Conservation (phyloP, 176 grass and related monocot genomes). For the Paspalum notatum region DNA sequence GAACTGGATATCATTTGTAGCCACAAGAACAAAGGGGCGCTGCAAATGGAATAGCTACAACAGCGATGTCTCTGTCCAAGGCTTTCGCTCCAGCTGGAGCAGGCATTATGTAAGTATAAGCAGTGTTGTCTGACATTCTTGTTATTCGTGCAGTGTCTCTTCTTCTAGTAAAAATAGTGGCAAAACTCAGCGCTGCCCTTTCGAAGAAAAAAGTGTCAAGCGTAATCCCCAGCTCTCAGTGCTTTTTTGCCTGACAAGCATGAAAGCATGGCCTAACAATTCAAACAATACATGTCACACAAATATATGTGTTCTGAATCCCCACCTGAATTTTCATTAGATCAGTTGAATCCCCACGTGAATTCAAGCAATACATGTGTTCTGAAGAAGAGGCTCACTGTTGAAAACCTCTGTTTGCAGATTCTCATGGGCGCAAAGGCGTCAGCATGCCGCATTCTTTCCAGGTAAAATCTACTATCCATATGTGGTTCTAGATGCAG, state of each 20-base stretch:
- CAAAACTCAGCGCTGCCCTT: too few species aligned
- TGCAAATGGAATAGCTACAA: slow-evolving; percentile 87
- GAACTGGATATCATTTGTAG: slow-evolving; percentile 22
- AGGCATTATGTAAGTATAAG: slow-evolving; percentile 63
- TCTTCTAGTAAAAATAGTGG: too few species aligned
- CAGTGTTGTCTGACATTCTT: neutral
- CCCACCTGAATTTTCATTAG: too few species aligned
- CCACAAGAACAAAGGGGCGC: slow-evolving; percentile 85
- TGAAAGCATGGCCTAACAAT: neutral
- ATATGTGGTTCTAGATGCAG: neutral
- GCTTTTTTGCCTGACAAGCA: neutral
- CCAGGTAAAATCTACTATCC: slow-evolving; percentile 38
- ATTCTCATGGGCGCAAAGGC: slow-evolving; percentile 75
- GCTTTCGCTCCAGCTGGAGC: slow-evolving; percentile 66
- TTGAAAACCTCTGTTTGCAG: slow-evolving; percentile 35
- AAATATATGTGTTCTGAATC: neutral
- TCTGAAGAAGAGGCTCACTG: neutral
- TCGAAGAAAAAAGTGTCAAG: too few species aligned
- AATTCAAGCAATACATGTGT: neutral
- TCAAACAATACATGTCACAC: too few species aligned
- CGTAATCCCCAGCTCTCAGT: too few species aligned
- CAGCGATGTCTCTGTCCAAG: slow-evolving; percentile 77
- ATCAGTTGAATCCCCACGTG: too few species aligned
- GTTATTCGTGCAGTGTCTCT: too few species aligned
- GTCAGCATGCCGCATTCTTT: slow-evolving; percentile 54